Base-by-base conservation (phyloP, 371 early-diverging fungal genomes). In the Smittium mucronatum region DNA sequence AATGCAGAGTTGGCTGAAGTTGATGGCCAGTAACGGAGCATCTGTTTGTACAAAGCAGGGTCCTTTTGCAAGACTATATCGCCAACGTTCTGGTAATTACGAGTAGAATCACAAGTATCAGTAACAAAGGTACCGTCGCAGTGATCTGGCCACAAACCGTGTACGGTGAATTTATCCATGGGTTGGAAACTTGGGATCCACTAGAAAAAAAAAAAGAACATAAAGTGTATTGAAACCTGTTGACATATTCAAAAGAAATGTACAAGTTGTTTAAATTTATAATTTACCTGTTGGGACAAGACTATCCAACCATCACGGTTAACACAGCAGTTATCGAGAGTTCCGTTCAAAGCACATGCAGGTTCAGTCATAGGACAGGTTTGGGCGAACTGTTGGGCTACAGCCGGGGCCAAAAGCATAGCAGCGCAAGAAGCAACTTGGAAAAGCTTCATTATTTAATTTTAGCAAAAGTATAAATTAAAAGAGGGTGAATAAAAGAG, bases 91-190 rank as follows among this genome's bases (percentile, higher is more conserved):
- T 75, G 74, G 72, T 85, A 85, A 2, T 78, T 73, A 36, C 90
- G 83, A 2, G 73, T 61, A 2, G 74, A 63, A 75, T 90, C 90
- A 69, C 93, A 90, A 15, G 90, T 73, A 36, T 69, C 28, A 5
- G 88, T 85, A 28, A 82, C 82, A 47, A 82, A 81, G 34, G 78
- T 79, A 70, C 89, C 89, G 25, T 73, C 34, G 67, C 78, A 77
- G 0, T 76, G 75, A 68, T 77, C 89, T 15, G 93, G 90, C 92
- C 92, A 90, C 65, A 91, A 76, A 5, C 92, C 91, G 70, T 90
- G 90, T 31, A 88, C 73, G 28, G 86, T 86, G 69, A 83, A 84
- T 61, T 78, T 75, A 36, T 84, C 73, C 26, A 69, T 36, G 17
- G 85, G 84, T 26, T 84, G 84, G 60, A 75, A 78, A 47, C 78